Conservation (phyloP, 495 filamentous ascomycete genomes). For the Aspergillus kassunensis region DNA sequence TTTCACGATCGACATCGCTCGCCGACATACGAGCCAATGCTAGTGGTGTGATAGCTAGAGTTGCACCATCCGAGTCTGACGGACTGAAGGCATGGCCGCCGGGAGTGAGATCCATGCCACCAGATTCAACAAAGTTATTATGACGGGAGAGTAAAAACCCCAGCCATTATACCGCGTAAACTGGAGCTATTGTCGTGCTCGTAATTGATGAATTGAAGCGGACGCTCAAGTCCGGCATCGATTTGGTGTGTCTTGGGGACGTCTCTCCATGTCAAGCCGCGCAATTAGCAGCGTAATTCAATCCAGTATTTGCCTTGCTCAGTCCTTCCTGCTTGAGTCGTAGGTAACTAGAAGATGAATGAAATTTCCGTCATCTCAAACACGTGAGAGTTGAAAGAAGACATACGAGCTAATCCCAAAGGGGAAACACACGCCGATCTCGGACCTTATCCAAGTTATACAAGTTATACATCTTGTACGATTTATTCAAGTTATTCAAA, state of each 20-base stretch:
- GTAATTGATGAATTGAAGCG: too few species aligned
- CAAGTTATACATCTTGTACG: too few species aligned
- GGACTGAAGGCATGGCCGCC: not conserved
- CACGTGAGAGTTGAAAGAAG: not conserved
- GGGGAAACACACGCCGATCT: not conserved
- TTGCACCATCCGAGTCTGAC: conserved; percentile 12
- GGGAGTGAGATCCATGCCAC: conserved; percentile 2
- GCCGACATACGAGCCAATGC: conserved; percentile 10
- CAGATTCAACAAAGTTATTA: not conserved
- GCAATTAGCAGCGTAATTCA: too few species aligned
- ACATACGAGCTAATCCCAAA: not conserved
- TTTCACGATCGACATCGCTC: conserved; percentile 22
- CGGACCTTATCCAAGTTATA: not conserved
- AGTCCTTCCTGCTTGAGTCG: too few species aligned
- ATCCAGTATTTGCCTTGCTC: too few species aligned
- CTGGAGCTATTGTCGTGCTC: too few species aligned
- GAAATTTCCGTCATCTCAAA: too few species aligned
- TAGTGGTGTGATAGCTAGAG: conserved; percentile 16
- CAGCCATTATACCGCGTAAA: not conserved
- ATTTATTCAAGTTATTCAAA: too few species aligned
- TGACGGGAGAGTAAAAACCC: not conserved
- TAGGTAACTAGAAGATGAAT: too few species aligned
- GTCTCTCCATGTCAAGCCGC: too few species aligned
- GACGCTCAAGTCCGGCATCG: too few species aligned
- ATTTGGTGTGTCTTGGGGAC: too few species aligned